phyloP scores from a whole-genome alignment of 2,329 filamentous ascomycete species.

The Cladosporium sp. region DNA sequence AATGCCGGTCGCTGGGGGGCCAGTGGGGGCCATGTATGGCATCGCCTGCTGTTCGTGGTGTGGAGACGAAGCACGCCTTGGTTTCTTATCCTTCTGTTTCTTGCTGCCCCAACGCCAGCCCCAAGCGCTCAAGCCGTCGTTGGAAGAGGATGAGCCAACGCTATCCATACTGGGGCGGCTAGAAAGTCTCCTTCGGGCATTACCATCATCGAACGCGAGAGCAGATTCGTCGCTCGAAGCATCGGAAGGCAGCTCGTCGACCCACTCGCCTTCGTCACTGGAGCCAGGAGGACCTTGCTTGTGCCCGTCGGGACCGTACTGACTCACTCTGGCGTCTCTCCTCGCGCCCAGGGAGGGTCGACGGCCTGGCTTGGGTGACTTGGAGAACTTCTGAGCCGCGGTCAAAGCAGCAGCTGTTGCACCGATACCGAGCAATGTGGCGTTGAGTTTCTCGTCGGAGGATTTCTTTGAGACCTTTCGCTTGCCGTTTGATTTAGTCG shows the following conservation, averaged over 20 bases:
- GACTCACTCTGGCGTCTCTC: slow-evolving; percentile 12
- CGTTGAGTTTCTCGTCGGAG: slow-evolving; percentile 45
- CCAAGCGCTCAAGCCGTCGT: slow-evolving; percentile 47
- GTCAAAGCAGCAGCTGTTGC: slow-evolving; percentile 47
- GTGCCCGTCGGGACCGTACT: slow-evolving; percentile 3
- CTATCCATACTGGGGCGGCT: slow-evolving; percentile 48
- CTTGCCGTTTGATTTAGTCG: slow-evolving; percentile 20
- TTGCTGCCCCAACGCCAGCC: slow-evolving; percentile 57
- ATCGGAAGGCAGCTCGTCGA: slow-evolving; percentile 50
- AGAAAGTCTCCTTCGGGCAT: slow-evolving; percentile 29
- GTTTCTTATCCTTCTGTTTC: slow-evolving; percentile 37
- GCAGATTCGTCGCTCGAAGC: slow-evolving; percentile 53
- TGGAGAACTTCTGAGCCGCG: slow-evolving; percentile 36
- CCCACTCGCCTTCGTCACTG: slow-evolving; percentile 54
- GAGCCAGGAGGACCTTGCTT: slow-evolving; percentile 20
- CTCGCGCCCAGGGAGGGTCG: slow-evolving; percentile 24
- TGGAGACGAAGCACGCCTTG: slow-evolving; percentile 14
- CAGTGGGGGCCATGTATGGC: background rate
- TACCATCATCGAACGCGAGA: slow-evolving; percentile 57
- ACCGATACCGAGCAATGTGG: slow-evolving; percentile 43
- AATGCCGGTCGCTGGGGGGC: slow-evolving; percentile 23
- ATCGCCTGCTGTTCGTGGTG: slow-evolving; percentile 14
- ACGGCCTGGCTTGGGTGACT: slow-evolving; percentile 18
- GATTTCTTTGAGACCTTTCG: slow-evolving; percentile 27
- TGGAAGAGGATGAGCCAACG: slow-evolving; percentile 46